Conservation (phyloP, 441 rosid species). For the Brassica balearica region DNA sequence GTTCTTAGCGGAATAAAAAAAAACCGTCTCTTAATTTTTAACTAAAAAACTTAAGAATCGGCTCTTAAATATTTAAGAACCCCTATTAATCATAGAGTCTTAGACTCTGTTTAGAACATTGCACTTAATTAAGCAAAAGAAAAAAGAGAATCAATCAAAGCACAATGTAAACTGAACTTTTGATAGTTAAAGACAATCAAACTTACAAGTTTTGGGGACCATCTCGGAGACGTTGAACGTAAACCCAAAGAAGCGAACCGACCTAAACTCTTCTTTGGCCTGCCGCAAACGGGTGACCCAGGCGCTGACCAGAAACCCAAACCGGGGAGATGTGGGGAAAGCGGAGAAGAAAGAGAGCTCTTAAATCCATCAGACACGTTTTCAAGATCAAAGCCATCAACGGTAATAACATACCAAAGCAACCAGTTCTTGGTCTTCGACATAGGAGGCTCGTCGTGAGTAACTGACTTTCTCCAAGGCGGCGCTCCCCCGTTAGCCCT, state of each 20-base stretch:
- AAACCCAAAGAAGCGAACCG: constrained; percentile 51
- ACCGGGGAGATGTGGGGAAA: constrained; percentile 51
- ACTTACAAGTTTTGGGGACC: constrained; percentile 59
- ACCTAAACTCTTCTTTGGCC: constrained; percentile 41
- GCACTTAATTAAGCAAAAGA: constrained; percentile 3
- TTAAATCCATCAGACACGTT: constrained; percentile 51
- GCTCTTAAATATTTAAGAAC: too few relatives aligned
- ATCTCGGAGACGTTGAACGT: constrained; percentile 48
- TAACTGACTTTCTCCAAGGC: constrained; percentile 74
- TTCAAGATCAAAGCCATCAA: constrained; percentile 47
- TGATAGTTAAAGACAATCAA: constrained; percentile 29
- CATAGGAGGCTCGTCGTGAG: constrained; percentile 65
- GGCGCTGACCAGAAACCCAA: constrained; percentile 42
- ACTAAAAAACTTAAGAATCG: too few relatives aligned
- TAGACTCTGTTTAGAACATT: not conserved
- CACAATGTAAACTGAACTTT: constrained; percentile 18
- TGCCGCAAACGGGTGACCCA: constrained; percentile 52
- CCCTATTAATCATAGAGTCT: not conserved
- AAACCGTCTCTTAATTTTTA: too few relatives aligned
- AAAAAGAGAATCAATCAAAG: constrained; percentile 24
- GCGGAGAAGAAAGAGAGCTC: constrained; percentile 59
- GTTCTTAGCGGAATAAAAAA: too few relatives aligned
- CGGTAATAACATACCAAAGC: constrained; percentile 63
- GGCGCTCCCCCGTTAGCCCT: constrained; percentile 74
- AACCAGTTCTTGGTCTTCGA: constrained; percentile 60